phyloP scores from a whole-genome alignment of 1,284 basidiomycete species.

The Kwoniella shivajii region DNA sequence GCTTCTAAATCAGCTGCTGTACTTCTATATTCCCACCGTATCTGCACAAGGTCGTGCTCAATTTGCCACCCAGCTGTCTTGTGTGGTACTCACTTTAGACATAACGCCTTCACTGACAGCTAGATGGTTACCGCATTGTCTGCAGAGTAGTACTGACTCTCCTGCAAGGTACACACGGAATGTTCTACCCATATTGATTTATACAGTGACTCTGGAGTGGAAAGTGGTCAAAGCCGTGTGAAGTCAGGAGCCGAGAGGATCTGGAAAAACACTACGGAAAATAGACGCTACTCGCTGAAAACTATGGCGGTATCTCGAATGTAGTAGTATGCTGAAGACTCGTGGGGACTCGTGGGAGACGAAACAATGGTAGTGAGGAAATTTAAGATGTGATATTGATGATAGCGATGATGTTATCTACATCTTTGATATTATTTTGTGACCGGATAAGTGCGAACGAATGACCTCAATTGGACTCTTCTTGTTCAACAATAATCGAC shows the following conservation, averaged over 20 bases:
- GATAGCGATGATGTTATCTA: no score
- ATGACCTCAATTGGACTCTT: neutral
- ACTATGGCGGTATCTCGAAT: neutral
- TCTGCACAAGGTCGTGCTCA: neutral
- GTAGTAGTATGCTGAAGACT: no score
- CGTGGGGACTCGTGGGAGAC: no score
- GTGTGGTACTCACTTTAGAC: conserved; percentile 69
- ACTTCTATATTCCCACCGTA: no score
- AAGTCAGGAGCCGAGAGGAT: no score
- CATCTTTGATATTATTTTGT: no score
- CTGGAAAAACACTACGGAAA: no score
- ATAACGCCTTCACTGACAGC: conserved; percentile 90
- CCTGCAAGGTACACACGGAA: conserved; percentile 80
- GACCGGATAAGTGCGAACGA: no score
- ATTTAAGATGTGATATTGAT: no score
- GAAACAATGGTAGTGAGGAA: no score
- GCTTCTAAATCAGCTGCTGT: no score
- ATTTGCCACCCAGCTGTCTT: conserved; percentile 9
- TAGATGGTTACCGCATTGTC: conserved; percentile 87
- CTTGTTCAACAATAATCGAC: neutral
- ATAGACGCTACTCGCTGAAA: no score
- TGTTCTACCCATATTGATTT: conserved; percentile 42
- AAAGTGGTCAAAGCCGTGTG: neutral
- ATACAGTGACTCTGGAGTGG: neutral
- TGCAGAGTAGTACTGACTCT: conserved; percentile 87